A percentile compares a stretch with the other conserved stretches of the same genome.
These are phyloP conservation scores for Dalechampia spathulata DNA, from an alignment of 441 rosid species.

Conservation along the genomic window DNA sequence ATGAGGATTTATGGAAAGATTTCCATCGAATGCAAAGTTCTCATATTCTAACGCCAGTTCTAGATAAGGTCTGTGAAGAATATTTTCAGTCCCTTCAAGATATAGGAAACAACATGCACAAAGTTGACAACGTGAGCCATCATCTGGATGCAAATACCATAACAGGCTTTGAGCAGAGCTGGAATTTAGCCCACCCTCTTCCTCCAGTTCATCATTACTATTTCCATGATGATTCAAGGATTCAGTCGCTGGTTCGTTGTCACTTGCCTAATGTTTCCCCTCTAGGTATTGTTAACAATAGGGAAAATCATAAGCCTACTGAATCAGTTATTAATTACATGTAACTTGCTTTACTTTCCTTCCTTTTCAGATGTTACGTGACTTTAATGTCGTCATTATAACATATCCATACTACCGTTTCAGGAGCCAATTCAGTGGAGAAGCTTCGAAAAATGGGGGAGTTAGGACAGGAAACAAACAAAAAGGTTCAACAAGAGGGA, in stretches of 20 bases:
- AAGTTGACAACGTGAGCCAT: slow-evolving; percentile 16
- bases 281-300: slow-evolving; percentile 28
- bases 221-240: no score
- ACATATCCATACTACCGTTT: slow-evolving; percentile 8
- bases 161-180: slow-evolving; percentile 24
- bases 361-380: slow-evolving; percentile 6
- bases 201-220: no score
- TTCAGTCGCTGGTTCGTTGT: slow-evolving; percentile 39
- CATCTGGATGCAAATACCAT: slow-evolving; percentile 10
- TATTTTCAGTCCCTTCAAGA: slow-evolving; percentile 51
- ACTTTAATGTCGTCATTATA: slow-evolving; percentile 1
- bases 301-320: slow-evolving; percentile 28
- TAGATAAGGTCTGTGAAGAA: slow-evolving; percentile 76
- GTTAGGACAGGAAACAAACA: slow-evolving; percentile 19
- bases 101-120: slow-evolving; percentile 14
- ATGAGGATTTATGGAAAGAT: slow-evolving; percentile 63
- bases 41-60: slow-evolving; percentile 58
- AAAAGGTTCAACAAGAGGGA: slow-evolving; percentile 34
- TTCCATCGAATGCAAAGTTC: slow-evolving; percentile 38
- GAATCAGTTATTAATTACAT: slow-evolving; percentile 54
- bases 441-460: slow-evolving; percentile 33
- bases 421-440: slow-evolving; percentile 76
- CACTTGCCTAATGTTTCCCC: slow-evolving; percentile 75
- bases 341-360: slow-evolving; percentile 29
- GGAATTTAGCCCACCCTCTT: slow-evolving; percentile 31